A percentile compares a stretch with the other conserved stretches of the same genome.
Evolutionary conservation across 306 rosid species (phyloP).

Genomic region (Prunus kanzakura): DNA sequence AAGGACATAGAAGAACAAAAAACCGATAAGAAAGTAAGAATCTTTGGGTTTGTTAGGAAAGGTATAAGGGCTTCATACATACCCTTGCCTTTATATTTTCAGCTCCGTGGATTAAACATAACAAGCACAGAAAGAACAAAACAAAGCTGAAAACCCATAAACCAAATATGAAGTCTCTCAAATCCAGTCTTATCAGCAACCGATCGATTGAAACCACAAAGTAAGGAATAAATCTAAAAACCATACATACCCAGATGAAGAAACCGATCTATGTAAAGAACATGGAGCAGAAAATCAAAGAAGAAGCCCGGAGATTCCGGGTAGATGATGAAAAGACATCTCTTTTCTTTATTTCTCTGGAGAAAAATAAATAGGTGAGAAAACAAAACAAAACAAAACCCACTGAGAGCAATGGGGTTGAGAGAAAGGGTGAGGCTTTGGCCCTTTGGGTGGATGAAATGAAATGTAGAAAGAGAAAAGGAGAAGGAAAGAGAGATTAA

Average conservation of each 20-base stretch:
- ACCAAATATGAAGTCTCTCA: conserved; percentile 24
- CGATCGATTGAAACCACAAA: conserved; percentile 30
- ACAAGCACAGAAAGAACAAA: conserved; percentile 3
- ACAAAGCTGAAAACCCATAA: background rate
- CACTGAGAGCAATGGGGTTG: conserved; percentile 36
- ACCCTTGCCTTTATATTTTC: background rate
- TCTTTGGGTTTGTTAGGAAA: background rate
- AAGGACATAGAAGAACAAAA: conserved; percentile 14
- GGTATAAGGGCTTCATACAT: background rate
- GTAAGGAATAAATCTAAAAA: conserved; percentile 22
- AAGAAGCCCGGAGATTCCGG: conserved; percentile 9
- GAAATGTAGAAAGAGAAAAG: conserved; percentile 17
- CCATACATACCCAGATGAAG: conserved; percentile 40
- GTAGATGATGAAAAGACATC: conserved; percentile 8
- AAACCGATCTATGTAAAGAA: conserved; percentile 46
- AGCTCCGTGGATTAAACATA: conserved; percentile 6
- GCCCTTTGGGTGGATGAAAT: conserved; percentile 58
- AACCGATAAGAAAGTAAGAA: conserved; percentile 4
- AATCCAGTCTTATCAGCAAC: conserved; percentile 30
- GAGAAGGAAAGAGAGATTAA: conserved; percentile 39
- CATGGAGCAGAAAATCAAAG: conserved; percentile 25
- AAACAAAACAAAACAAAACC: conserved; percentile 42
- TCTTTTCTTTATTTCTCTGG: conserved; percentile 8
- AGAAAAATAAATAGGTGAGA: conserved; percentile 28
- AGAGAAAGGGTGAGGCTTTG: conserved; percentile 35